Base-by-base conservation (phyloP, 495 filamentous ascomycete species). In the Poronia punctata region DNA sequence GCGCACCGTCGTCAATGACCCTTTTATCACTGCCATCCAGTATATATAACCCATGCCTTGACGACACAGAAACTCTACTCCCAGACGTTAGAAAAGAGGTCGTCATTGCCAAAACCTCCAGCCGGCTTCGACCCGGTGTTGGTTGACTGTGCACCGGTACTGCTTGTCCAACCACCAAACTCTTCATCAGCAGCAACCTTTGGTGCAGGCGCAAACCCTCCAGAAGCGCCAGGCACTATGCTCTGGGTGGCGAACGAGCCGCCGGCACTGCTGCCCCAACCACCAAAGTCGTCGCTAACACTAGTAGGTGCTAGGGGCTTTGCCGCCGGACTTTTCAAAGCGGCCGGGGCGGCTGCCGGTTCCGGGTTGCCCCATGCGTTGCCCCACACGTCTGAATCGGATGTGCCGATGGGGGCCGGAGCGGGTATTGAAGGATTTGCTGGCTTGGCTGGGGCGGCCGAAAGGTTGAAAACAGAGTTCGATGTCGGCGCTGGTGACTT, bases 71-170 rank as follows among this genome's bases (percentile, higher is more conserved):
- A 26, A 23, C 16, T 29, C 62, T 64, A 93, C 62, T 86, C 72
- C 88, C 88, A 95, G 44, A 95, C 88, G 65, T 95, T 95, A 27
- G 84, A 88, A 60, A 94, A 95, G 53, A 95, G 61, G 67, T 95
- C 88, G 49, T 95, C 88, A 38, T 68, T 68, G 3, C 76, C 79
- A 62, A 86, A 82, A 40, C 81, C 82, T 1, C 52, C 42, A 5
- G 47, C 58, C 9, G 65, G 46, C 48, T 68, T 71, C 14, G 50
- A 45, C 20, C 50, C 53, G 31, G 40, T 59, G 18, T 37, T 50
- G 46, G 36, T 44, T 7, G 49, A 25, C 51, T 71, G 72, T 24
- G 64, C 67, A 16, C 56, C 61, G n/a, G 71, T 68, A 36, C 71
- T 68, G 63, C 83, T 88, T 30, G 82, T 83, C 88, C 88, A 96